Conservation (phyloP, 1,284 basidiomycete species). For the Athelia sp. region DNA sequence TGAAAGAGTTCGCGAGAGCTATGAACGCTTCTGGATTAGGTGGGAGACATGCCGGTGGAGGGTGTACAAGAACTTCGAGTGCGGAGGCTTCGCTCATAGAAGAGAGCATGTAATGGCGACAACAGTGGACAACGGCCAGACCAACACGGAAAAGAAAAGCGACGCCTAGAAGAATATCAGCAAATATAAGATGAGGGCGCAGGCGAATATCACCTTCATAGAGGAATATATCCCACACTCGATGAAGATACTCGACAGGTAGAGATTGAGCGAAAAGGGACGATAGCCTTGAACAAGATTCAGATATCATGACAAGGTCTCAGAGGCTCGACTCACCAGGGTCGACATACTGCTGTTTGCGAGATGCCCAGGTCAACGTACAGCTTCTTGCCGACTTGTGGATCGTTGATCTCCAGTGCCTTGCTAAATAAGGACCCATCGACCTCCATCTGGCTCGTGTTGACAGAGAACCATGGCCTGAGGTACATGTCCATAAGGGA, state of each 20-base stretch:
- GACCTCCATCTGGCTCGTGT: constrained; percentile 70
- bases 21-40: constrained; percentile 60
- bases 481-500: constrained; percentile 79
- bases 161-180: constrained; percentile 45
- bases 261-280: constrained; percentile 74
- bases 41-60: constrained; percentile 49
- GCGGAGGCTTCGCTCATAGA: constrained; percentile 42
- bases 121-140: constrained; percentile 67
- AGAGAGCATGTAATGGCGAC: constrained; percentile 56
- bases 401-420: constrained; percentile 67
- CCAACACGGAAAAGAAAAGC: constrained; percentile 79
- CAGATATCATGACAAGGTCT: too few relatives aligned
- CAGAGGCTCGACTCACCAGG: constrained; percentile 59
- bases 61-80: constrained; percentile 46
- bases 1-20: constrained; percentile 55
- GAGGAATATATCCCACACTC: constrained; percentile 87
- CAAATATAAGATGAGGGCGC: not conserved
- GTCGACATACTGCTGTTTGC: constrained; percentile 51
- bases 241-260: constrained; percentile 71
- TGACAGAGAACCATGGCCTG: constrained; percentile 74
- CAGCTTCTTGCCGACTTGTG: constrained; percentile 59
- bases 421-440: constrained; percentile 77
- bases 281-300: constrained; percentile 46
- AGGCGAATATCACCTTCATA: constrained; percentile 60
- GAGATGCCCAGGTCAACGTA: constrained; percentile 60